Conservation (phyloP, 1,139 yeast species). For the Arxiozyma heterogenica region DNA sequence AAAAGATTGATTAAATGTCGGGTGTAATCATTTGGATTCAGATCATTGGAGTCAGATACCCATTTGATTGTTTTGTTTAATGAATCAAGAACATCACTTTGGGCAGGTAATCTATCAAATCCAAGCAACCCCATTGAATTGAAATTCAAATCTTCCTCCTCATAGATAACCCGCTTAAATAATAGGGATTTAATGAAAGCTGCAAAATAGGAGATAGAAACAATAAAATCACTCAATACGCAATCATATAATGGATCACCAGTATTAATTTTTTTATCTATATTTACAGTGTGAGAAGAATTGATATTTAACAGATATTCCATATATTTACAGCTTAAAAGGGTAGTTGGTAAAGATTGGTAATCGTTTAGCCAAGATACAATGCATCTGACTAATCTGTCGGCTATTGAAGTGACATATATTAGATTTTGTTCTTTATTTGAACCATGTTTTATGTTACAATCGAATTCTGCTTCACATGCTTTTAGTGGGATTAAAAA, state of each 20-base stretch:
- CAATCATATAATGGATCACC: slow-evolving; percentile 35
- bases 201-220: slow-evolving; percentile 47
- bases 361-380: slow-evolving; percentile 57
- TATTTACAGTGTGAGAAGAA: neutral
- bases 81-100: slow-evolving; percentile 7
- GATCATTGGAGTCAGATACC: neutral
- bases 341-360: slow-evolving; percentile 49
- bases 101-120: slow-evolving; percentile 18
- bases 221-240: slow-evolving; percentile 39
- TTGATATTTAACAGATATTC: slow-evolving; percentile 37
- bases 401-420: slow-evolving; percentile 40
- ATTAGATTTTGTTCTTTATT: slow-evolving; percentile 25
- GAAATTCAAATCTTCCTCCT: slow-evolving; percentile 67
- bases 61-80: slow-evolving; percentile 11
- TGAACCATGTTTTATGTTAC: slow-evolving; percentile 15
- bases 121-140: slow-evolving; percentile 45
- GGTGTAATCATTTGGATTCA: slow-evolving; percentile 2
- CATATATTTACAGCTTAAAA: slow-evolving; percentile 56
- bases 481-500: slow-evolving; percentile 40
- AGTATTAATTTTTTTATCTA: slow-evolving; percentile 11
- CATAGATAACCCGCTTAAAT: slow-evolving; percentile 51
- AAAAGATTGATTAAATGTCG: slow-evolving; percentile 12
- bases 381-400: slow-evolving; percentile 37
- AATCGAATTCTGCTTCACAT: slow-evolving; percentile 33
- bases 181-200: slow-evolving; percentile 43